Conservation (phyloP, 306 rosid genomes). For the Lupinus albus region DNA sequence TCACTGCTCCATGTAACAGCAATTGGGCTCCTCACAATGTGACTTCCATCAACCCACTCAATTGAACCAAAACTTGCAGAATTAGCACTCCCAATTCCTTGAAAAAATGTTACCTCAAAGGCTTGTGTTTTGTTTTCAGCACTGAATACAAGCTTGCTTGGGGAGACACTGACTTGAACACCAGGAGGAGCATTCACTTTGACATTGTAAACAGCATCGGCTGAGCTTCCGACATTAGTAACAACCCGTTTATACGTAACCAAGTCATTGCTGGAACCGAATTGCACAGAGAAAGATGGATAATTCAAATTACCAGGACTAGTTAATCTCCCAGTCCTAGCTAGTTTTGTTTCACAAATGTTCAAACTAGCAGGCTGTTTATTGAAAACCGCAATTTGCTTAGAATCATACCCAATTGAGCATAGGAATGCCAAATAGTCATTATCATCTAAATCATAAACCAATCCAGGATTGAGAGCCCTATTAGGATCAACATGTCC, state of each 20-base stretch:
- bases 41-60: constrained; percentile 80
- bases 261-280: constrained; percentile 27
- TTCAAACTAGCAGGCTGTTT: constrained; percentile 50
- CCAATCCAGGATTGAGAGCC: constrained; percentile 81
- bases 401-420: constrained; percentile 71
- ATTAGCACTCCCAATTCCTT: constrained; percentile 31
- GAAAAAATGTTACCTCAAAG: constrained; percentile 60
- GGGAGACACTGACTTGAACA: constrained; percentile 62
- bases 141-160: constrained; percentile 62
- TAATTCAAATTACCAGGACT: constrained; percentile 85
- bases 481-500: constrained; percentile 92
- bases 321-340: constrained; percentile 39
- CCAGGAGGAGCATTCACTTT: constrained; percentile 63
- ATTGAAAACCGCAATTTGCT: constrained; percentile 56
- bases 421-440: constrained; percentile 83
- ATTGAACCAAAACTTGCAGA: constrained; percentile 64
- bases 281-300: constrained; percentile 74
- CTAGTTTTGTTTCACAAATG: constrained; percentile 46
- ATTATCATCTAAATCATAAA: constrained; percentile 57
- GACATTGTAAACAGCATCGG: constrained; percentile 69
- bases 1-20: constrained; percentile 58
- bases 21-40: constrained; percentile 74
- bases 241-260: constrained; percentile 68
- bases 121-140: constrained; percentile 51
- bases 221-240: constrained; percentile 67